Base-by-base conservation (phyloP, 352 stramenopile genomes). In the Pilasporangium apinafurcum region DNA sequence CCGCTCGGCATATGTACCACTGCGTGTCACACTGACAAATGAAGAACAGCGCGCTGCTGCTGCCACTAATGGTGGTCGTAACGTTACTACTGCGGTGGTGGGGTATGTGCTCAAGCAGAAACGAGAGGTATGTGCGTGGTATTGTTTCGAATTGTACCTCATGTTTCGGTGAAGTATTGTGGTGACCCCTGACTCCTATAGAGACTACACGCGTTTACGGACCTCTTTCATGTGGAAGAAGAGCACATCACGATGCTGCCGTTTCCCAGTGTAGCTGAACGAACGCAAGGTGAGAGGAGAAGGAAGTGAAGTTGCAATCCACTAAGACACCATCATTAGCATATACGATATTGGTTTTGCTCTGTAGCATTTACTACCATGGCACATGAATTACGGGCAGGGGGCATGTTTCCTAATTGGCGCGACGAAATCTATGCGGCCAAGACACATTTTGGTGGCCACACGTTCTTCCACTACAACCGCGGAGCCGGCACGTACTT, bases 381-480 rank as follows among this genome's bases (percentile, higher is more conserved):
- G 48, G 62, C 68, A 16, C 33, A 59, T 4, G 54, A 47, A n/a
- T 51, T 84, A n/a, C 65, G 64, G 18, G 38, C 53, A n/a, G 63
- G 81, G 21, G 59, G 56, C 4, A 53, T 41, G 20, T 84, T 86
- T 53, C 59, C 61, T 5, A 47, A 62, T 17, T 86, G 68, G 72
- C 72, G 83, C 39, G 52, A 76, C 34, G 74, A 90, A 48, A 47
- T 75, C 28, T 90, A 86, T 51, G 62, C 59, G 14, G 58, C 78
- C 35, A 77, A 64, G 59, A 63, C 48, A 2, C 56, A 56, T 32
- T 78, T 79, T 42, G 58, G 55, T 25, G 62, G 61, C 20, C 44
- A 44, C 6, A 69, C 70, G 26, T 52, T 86, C 14, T 86, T 90
- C 47, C 62, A 54, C 44, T 83, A 69, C 48, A 60, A 90, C 26